Evolutionary conservation across 805 yeast genomes (phyloP).

Genomic region (Yamadazyma paraphyllophila): DNA sequence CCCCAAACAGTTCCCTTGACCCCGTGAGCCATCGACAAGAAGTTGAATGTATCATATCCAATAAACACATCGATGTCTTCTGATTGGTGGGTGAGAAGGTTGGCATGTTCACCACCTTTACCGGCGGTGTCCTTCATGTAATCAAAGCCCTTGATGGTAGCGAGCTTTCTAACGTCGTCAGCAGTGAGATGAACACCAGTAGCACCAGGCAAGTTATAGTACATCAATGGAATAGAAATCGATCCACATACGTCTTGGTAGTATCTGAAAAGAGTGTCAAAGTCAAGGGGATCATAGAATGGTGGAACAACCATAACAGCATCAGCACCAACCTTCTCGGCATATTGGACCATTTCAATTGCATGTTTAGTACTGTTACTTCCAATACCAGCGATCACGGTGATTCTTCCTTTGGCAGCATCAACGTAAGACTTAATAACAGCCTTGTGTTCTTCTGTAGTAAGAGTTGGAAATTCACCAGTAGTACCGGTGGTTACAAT

Average conservation of each 20-base stretch:
- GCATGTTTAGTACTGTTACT: constrained; percentile 15
- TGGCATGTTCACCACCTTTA: constrained; percentile 10
- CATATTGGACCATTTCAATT: constrained; percentile 14
- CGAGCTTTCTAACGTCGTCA: constrained; percentile 12
- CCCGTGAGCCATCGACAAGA: constrained; percentile 15
- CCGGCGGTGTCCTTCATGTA: constrained; percentile 16
- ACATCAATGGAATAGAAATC: constrained; percentile 14
- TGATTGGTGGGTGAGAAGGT: constrained; percentile 14
- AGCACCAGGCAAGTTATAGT: constrained; percentile 16
- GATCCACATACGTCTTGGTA: constrained; percentile 16
- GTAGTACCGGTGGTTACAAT: constrained; percentile 16
- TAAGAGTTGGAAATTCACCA: constrained; percentile 16
- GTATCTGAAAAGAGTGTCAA: constrained; percentile 13
- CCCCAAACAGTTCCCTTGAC: constrained; percentile 15
- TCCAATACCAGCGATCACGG: constrained; percentile 16
- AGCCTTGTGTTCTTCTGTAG: constrained; percentile 14
- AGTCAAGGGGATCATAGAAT: constrained; percentile 14
- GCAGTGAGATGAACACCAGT: constrained; percentile 16
- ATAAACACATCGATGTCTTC: constrained; percentile 10
- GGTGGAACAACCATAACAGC: constrained; percentile 16
- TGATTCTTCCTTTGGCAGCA: constrained; percentile 14
- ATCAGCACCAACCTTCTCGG: constrained; percentile 16
- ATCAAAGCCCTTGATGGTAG: constrained; percentile 14
- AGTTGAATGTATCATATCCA: constrained; percentile 16
- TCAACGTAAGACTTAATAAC: constrained; percentile 15